Conservation (phyloP, 768 basidiomycete species). For the Neoboletus subvelutipes region DNA sequence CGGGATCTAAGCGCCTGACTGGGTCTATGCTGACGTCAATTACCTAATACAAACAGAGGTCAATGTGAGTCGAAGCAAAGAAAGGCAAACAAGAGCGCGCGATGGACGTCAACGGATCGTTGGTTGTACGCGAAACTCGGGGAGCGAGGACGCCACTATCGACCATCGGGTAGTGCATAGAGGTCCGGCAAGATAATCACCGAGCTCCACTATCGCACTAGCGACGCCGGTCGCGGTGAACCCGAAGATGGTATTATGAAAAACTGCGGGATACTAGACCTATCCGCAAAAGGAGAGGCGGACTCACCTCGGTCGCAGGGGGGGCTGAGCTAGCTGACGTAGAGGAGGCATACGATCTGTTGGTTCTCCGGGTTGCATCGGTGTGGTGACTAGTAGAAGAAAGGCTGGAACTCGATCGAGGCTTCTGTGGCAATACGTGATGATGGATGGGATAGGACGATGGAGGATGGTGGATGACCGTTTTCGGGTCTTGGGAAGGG, state of each 20-base stretch:
- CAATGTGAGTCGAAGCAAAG: conserved; percentile 1
- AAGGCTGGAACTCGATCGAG: conserved; percentile 26
- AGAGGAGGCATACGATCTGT: conserved; percentile 19
- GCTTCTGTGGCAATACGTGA: conserved; percentile 21
- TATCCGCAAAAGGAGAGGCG: conserved; percentile 4
- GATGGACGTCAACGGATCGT: conserved; percentile 6
- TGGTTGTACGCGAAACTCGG: not conserved
- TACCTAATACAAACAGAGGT: conserved; percentile 27
- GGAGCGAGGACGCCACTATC: not conserved
- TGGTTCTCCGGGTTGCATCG: conserved; percentile 29
- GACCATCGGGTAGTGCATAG: not conserved
- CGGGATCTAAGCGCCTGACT: conserved; percentile 18
- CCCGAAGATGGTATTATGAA: conserved; percentile 20
- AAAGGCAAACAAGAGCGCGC: conserved; percentile 13
- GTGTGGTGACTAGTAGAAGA: conserved; percentile 23
- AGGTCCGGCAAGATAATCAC: conserved; percentile 23
- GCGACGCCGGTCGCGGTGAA: conserved; percentile 11
- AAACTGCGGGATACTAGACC: conserved; percentile 2
- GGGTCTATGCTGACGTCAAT: conserved; percentile 20
- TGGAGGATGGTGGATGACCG: conserved; percentile 5
- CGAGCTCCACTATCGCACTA: conserved; percentile 17
- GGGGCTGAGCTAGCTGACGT: conserved; percentile 29
- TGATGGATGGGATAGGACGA: conserved; percentile 8
- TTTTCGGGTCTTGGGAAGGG: conserved; percentile 14
- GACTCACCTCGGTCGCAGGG: conserved; percentile 23